Conservation (phyloP, 139 green algal species). For the Asterochloris sp. region DNA sequence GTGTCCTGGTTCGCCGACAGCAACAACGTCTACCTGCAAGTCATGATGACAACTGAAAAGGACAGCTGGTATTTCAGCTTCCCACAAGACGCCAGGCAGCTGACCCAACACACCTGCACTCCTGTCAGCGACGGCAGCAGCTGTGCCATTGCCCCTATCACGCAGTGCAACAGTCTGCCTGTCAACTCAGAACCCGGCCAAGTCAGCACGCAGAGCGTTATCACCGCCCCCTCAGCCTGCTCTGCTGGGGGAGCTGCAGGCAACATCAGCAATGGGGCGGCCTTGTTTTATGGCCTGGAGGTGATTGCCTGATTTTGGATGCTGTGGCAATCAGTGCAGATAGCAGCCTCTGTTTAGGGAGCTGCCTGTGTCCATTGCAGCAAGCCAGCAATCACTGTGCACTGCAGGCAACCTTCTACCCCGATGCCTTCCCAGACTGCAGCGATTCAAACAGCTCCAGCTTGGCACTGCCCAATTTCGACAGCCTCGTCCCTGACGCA, state of each 20-base stretch:
- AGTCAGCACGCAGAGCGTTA: constrained; percentile 7
- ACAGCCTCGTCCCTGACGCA: background rate
- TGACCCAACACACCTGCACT: background rate
- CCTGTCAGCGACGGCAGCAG: background rate
- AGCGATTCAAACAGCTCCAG: constrained; percentile 7
- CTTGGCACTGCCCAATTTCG: constrained; percentile 18
- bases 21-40: constrained; percentile 13
- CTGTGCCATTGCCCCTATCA: background rate
- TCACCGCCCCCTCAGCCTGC: background rate
- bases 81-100: background rate
- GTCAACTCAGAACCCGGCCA: background rate
- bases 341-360: background rate
- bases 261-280: background rate
- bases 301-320: background rate
- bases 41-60: background rate
- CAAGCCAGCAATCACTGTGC: background rate
- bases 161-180: background rate
- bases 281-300: constrained; percentile 20
- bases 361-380: background rate
- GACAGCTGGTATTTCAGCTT: constrained; percentile 18
- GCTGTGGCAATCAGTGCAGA: background rate
- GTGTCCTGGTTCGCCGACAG: constrained; percentile 17
- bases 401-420: constrained; percentile 19
- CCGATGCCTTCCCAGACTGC: constrained; percentile 20
- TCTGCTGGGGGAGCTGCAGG: constrained; percentile 4